A percentile compares a stretch with the other conserved stretches of the same genome.
Evolutionary conservation across 768 basidiomycete species (phyloP).

Genomic region (Amanita fuliginea): DNA sequence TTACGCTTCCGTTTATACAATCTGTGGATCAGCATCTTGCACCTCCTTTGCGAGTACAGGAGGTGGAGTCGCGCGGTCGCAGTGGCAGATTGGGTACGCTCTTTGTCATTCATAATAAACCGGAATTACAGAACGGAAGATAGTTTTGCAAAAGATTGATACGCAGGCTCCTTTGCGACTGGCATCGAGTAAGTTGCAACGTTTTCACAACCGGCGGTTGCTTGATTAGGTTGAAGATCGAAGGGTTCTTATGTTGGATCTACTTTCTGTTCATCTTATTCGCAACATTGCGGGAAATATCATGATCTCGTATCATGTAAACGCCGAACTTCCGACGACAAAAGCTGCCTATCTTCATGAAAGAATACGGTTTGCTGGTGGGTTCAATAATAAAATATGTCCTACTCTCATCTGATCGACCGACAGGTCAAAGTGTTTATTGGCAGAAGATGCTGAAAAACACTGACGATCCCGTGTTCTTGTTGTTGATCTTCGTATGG

Average conservation of each 20-base stretch:
- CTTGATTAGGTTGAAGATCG: constrained; percentile 10
- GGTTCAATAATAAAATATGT: background rate
- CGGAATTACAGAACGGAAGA: background rate
- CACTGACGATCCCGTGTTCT: constrained; percentile 42
- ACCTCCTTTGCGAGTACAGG: background rate
- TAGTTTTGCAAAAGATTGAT: constrained; percentile 18
- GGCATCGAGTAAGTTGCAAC: background rate
- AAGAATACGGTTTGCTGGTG: constrained; percentile 36
- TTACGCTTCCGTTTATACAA: constrained; percentile 44
- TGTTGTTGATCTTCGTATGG: constrained; percentile 45
- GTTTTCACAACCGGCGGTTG: background rate
- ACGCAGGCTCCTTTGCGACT: constrained; percentile 26
- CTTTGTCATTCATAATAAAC: too few species aligned
- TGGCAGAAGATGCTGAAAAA: constrained; percentile 31
- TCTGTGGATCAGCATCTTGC: constrained; percentile 19
- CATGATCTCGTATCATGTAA: constrained; percentile 39
- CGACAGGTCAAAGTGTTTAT: constrained; percentile 30
- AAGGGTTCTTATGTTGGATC: constrained; percentile 31
- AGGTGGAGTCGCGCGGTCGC: background rate
- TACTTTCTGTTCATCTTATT: constrained; percentile 38
- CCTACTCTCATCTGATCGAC: background rate
- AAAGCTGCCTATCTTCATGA: constrained; percentile 31
- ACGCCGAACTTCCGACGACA: constrained; percentile 24
- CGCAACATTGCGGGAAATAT: constrained; percentile 32
- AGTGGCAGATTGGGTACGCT: background rate